Base-by-base conservation (phyloP, 2,329 filamentous ascomycete species). In the Neopestalotiopsis clavispora region DNA sequence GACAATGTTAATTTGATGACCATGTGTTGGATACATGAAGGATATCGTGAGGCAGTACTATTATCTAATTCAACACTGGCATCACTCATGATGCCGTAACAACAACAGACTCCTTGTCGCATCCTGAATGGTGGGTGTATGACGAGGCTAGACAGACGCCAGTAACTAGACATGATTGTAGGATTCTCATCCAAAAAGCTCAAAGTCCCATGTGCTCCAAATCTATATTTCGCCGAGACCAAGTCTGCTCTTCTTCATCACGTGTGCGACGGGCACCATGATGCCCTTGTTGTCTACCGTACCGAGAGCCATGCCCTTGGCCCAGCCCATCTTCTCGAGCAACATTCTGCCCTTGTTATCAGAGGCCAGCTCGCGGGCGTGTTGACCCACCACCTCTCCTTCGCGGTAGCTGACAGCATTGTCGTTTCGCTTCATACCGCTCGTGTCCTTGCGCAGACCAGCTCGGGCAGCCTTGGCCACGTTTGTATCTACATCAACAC, bases 321-420 rank as follows among this genome's bases (percentile, higher is more conserved):
- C 92, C 95, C 96, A 99, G 3, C 96, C 96, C 96, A 98, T 98
- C 82, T 96, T 98, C 82, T 97, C 94, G 72, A 99, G 82, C 90
- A 99, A 93, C 3, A 90, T 89, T 65, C 94, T 89, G 12, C 96
- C 96, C 73, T 90, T 94, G 78, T 97, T 98, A 66, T 92, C 92
- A 4, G 85, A 84, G 1, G 93, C 93, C 40, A 99, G 86, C 78
- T 97, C 95, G 12, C 94, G 93, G 1, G 95, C 95, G 62, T 90
- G 89, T 1, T 89, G 94, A 62, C 95, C 96, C 2, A 98, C 94
- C 34, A 97, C 84, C 72, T 98, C 95, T 20, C 96, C 96, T 75
- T 98, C 93, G 70, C 87, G 88, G 73, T 96, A 94, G 1, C 85
- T 86, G 13, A 87, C 86, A 3, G 78, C 75, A 67, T 77, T 77